These are phyloP conservation scores for Fomitopsis palustris DNA, from an alignment of 1,284 basidiomycete genomes.

Conservation along the genomic window DNA sequence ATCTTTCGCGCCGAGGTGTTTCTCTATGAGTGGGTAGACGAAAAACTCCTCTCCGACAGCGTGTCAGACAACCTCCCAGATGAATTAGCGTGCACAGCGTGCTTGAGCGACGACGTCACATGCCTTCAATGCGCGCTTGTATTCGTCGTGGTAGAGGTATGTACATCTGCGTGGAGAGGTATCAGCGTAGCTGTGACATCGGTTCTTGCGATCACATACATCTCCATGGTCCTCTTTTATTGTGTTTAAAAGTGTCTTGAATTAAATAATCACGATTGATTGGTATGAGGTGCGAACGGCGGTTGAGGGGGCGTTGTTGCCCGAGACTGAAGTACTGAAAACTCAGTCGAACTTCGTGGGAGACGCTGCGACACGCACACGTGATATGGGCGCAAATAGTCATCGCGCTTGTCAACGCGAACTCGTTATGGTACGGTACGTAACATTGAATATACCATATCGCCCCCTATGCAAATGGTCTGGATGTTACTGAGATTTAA, in stretches of 20 bases:
- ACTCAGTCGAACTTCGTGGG: too few species aligned
- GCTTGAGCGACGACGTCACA: conserved; percentile 46
- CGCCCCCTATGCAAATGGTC: too few species aligned
- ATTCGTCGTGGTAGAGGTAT: conserved; percentile 56
- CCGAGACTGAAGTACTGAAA: too few species aligned
- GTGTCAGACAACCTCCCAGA: conserved; percentile 60
- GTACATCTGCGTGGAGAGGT: conserved; percentile 35
- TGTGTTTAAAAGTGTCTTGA: conserved; percentile 33
- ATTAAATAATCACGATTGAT: conserved; percentile 21
- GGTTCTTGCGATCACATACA: conserved; percentile 19
- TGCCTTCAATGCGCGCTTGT: conserved; percentile 32
- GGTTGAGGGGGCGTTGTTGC: too few species aligned
- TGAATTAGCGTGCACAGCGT: conserved; percentile 54
- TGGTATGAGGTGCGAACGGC: background rate
- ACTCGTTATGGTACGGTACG: too few species aligned
- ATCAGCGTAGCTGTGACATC: background rate
- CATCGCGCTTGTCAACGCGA: too few species aligned
- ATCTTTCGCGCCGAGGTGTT: conserved; percentile 52
- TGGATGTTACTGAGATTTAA: too few species aligned
- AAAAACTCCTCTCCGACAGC: conserved; percentile 66
- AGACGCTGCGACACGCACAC: too few species aligned
- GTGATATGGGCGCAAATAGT: too few species aligned
- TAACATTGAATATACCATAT: too few species aligned
- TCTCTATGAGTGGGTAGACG: conserved; percentile 65
- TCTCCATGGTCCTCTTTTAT: conserved; percentile 46